Percentiles rank a stretch among this genome's conserved stretches.
Evolutionary conservation across 2,329 filamentous ascomycete genomes (phyloP).

Genomic region (Colletotrichum sp.): DNA sequence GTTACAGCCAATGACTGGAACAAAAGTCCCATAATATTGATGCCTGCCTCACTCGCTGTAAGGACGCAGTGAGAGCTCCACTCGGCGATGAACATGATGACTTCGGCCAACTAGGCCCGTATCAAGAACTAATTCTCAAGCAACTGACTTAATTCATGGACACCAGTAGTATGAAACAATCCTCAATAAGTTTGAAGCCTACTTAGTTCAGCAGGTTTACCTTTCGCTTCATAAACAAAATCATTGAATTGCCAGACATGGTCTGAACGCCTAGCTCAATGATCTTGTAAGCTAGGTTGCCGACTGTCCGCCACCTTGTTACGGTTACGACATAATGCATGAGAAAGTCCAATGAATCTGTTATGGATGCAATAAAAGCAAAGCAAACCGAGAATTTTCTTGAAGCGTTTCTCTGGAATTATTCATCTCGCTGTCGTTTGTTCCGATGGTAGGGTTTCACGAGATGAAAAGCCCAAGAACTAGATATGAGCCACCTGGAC

Average conservation of each 20-base stretch:
- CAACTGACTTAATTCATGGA: accelerated
- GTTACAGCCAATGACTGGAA: not conserved
- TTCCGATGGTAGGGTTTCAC: not conserved
- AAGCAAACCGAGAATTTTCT: not conserved
- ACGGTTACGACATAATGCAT: not conserved
- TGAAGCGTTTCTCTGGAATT: not conserved
- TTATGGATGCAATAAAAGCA: no score
- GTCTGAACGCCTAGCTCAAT: not conserved
- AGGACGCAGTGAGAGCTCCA: not conserved
- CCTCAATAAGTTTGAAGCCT: no score
- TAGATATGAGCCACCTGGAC: accelerated
- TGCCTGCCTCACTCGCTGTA: accelerated
- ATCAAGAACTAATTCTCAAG: not conserved
- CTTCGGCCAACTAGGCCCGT: not conserved
- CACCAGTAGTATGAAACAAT: no score
- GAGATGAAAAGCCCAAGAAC: not conserved
- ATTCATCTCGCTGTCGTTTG: not conserved
- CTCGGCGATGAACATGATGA: not conserved
- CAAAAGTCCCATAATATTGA: not conserved
- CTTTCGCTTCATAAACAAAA: no score
- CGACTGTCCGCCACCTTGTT: not conserved
- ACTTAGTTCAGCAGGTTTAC: no score
- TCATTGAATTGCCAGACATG: no score
- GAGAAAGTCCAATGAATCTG: not conserved
- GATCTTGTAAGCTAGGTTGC: not conserved